A percentile compares a stretch with the other conserved stretches of the same genome.
Conservation (phyloP, 768 basidiomycete genomes). For the Russula sp. region DNA sequence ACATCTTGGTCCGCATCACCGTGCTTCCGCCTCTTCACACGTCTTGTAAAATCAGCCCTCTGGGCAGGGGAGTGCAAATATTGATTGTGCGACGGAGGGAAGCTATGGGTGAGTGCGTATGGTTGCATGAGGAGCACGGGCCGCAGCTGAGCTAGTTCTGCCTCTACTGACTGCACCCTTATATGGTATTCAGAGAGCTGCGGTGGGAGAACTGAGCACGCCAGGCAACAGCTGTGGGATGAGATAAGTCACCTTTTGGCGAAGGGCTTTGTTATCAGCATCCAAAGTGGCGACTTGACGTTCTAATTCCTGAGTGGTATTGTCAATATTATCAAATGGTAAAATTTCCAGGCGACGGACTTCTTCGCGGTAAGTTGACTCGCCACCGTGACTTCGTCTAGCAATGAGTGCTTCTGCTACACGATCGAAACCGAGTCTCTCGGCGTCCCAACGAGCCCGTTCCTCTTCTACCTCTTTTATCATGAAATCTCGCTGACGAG, state of each 20-base stretch:
- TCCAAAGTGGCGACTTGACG: constrained; percentile 45
- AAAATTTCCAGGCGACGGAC: constrained; percentile 30
- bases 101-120: constrained; percentile 26
- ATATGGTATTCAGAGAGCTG: constrained; percentile 55
- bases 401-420: constrained; percentile 60
- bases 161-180: constrained; percentile 51
- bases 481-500: constrained; percentile 53
- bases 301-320: constrained; percentile 45
- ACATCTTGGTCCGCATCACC: constrained; percentile 29
- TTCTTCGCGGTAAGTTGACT: constrained; percentile 37
- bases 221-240: not conserved
- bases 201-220: constrained; percentile 6
- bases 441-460: constrained; percentile 53
- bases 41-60: constrained; percentile 1
- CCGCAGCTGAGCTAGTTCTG: constrained; percentile 57
- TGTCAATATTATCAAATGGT: constrained; percentile 8
- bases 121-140: constrained; percentile 67
- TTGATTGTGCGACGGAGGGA: constrained; percentile 25
- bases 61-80: constrained; percentile 23
- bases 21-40: constrained; percentile 24
- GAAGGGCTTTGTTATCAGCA: constrained; percentile 55
- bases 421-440: constrained; percentile 59
- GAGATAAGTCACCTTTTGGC: constrained; percentile 45
- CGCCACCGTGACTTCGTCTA: constrained; percentile 39
- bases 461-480: constrained; percentile 50